These are phyloP conservation scores for Plasmodium knowlesi DNA, from an alignment of 169 alveolate species.

Conservation along the genomic window DNA sequence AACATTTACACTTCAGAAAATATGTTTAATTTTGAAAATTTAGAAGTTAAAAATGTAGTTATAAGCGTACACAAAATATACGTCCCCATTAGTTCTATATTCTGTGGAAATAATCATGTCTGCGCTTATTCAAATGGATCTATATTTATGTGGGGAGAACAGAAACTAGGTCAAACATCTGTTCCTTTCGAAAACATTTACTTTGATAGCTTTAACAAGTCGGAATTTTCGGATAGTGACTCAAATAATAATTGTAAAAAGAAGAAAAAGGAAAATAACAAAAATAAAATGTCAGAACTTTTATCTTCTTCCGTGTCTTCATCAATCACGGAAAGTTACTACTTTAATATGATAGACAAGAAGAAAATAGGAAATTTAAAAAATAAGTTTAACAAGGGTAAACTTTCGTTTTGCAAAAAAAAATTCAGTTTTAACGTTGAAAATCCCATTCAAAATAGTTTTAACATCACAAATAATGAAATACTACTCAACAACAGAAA, in stretches of 20 bases:
- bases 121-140: slow-evolving; percentile 74
- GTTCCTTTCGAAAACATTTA: slow-evolving; percentile 63
- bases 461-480: slow-evolving; percentile 49
- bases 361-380: slow-evolving; percentile 46
- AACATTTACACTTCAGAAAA: slow-evolving; percentile 55
- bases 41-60: slow-evolving; percentile 50
- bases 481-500: slow-evolving; percentile 49
- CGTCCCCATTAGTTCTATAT: slow-evolving; percentile 66
- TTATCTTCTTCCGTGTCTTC: slow-evolving; percentile 25
- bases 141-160: slow-evolving; percentile 75
- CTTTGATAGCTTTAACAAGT: slow-evolving; percentile 40
- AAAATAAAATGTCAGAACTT: slow-evolving; percentile 31
- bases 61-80: slow-evolving; percentile 70
- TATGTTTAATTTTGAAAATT: slow-evolving; percentile 65
- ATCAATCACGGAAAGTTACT: slow-evolving; percentile 16
- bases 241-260: slow-evolving; percentile 45
- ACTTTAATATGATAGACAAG: slow-evolving; percentile 49
- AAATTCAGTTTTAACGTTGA: slow-evolving; percentile 39
- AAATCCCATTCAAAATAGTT: slow-evolving; percentile 59
- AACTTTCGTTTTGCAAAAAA: slow-evolving; percentile 41
- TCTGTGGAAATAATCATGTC: slow-evolving; percentile 71
- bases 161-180: slow-evolving; percentile 71
- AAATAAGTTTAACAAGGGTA: slow-evolving; percentile 48
- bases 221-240: slow-evolving; percentile 46
- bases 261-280: slow-evolving; percentile 18